These are phyloP conservation scores for Alternaria gaisen DNA, from an alignment of 2,329 filamentous ascomycete genomes.

Conservation along the genomic window DNA sequence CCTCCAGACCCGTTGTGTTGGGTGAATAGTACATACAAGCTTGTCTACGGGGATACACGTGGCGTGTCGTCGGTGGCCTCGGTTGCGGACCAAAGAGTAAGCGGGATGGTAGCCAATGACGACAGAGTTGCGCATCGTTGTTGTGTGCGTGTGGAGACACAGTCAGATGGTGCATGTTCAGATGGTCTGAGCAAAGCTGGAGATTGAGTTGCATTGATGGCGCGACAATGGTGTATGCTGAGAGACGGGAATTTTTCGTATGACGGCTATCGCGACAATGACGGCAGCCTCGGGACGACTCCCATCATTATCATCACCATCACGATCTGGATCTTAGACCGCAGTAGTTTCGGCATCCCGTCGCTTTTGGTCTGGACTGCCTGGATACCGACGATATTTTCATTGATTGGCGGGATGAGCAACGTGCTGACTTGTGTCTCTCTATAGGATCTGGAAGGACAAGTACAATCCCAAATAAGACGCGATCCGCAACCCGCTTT, in stretches of 20 bases:
- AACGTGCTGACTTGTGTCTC: slow-evolving; percentile 40
- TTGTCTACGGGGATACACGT: slow-evolving; percentile 46
- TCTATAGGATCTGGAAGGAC: slow-evolving; percentile 92
- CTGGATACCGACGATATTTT: slow-evolving; percentile 9
- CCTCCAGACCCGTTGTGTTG: slow-evolving; percentile 25
- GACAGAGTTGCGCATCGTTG: slow-evolving; percentile 14
- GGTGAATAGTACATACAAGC: slow-evolving; percentile 15
- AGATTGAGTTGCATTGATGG: slow-evolving; percentile 22
- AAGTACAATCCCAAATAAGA: slow-evolving; percentile 74
- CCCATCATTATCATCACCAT: neutral
- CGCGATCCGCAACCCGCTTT: slow-evolving; percentile 10
- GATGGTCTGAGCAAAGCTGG: slow-evolving; percentile 14
- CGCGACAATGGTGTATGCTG: slow-evolving; percentile 18
- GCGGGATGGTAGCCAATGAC: slow-evolving; percentile 35
- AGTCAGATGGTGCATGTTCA: slow-evolving; percentile 18
- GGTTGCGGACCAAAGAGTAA: slow-evolving; percentile 23
- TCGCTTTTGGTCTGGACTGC: slow-evolving; percentile 1
- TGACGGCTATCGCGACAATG: slow-evolving; percentile 20
- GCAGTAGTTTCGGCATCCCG: slow-evolving; percentile 16
- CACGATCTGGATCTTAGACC: slow-evolving; percentile 12
- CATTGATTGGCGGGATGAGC: slow-evolving; percentile 3
- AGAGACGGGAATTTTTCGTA: neutral
- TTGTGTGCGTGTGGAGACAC: slow-evolving; percentile 16
- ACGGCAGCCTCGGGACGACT: slow-evolving; percentile 8
- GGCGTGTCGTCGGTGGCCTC: slow-evolving; percentile 45